Conservation (phyloP, 148 eudicot species). For the Diospyros kaki region DNA sequence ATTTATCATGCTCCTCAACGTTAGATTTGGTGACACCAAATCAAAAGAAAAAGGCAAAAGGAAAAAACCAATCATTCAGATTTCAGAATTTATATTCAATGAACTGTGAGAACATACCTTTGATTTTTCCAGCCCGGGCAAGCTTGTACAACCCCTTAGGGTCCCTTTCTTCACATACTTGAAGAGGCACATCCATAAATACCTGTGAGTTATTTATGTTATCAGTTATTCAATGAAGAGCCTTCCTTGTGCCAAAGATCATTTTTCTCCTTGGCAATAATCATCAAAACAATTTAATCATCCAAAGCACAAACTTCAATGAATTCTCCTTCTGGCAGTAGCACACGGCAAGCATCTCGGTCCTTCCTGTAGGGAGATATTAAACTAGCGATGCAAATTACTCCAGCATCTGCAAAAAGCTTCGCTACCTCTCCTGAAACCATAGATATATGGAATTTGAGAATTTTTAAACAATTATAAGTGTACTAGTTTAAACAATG, state of each 20-base stretch:
- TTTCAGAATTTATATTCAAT: neutral
- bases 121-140: slow-evolving; percentile 89
- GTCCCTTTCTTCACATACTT: slow-evolving; percentile 89
- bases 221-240: slow-evolving; percentile 13
- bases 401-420: slow-evolving; percentile 93
- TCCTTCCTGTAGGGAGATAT: slow-evolving; percentile 92
- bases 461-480: neutral
- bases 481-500: neutral
- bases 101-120: slow-evolving; percentile 43
- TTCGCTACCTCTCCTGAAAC: slow-evolving; percentile 90
- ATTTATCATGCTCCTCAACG: neutral
- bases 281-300: slow-evolving; percentile 8
- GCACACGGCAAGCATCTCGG: slow-evolving; percentile 73
- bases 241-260: neutral
- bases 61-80: neutral
- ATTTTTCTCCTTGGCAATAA: neutral
- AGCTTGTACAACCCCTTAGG: slow-evolving; percentile 96
- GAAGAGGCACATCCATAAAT: slow-evolving; percentile 88
- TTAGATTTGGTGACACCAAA: neutral
- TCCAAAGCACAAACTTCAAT: slow-evolving; percentile 47
- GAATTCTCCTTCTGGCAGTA: slow-evolving; percentile 56
- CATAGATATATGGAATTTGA: neutral
- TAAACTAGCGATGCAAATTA: slow-evolving; percentile 94
- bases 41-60: neutral
- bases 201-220: slow-evolving; percentile 46